Conservation (phyloP, 2,329 filamentous ascomycete genomes). For the Botrytis tulipae region DNA sequence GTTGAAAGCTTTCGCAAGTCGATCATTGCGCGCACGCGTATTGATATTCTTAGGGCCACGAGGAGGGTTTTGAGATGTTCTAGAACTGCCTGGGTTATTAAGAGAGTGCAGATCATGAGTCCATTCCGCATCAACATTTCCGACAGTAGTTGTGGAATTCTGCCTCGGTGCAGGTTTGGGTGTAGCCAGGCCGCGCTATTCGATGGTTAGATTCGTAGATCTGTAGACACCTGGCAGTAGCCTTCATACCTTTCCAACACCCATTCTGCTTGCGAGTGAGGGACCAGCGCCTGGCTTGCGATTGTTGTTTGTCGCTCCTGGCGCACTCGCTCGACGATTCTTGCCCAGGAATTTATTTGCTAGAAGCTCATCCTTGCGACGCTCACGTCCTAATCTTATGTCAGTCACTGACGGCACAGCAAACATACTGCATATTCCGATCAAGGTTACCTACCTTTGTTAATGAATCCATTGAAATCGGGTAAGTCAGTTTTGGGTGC, state of each 20-base stretch:
- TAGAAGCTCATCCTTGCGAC: conserved; percentile 69
- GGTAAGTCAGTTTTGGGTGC: conserved; percentile 35
- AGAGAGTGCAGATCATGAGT: conserved; percentile 65
- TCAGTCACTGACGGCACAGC: conserved; percentile 23
- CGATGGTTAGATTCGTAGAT: conserved; percentile 23
- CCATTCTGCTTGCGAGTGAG: conserved; percentile 69
- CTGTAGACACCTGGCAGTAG: not conserved
- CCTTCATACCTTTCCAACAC: conserved; percentile 64
- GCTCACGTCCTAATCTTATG: conserved; percentile 50
- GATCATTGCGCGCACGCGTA: conserved; percentile 34
- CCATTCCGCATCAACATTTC: conserved; percentile 67
- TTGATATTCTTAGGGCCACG: conserved; percentile 32
- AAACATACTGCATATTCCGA: not conserved
- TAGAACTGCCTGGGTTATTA: conserved; percentile 44
- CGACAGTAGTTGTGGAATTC: conserved; percentile 41
- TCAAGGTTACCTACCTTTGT: conserved; percentile 31
- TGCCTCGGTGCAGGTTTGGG: conserved; percentile 29
- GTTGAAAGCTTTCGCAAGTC: conserved; percentile 32
- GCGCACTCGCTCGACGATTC: conserved; percentile 54
- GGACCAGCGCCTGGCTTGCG: conserved; percentile 49
- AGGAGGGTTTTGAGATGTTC: conserved; percentile 43
- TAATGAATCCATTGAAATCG: conserved; percentile 39
- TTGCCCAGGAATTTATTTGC: conserved; percentile 70
- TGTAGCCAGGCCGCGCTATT: conserved; percentile 28
- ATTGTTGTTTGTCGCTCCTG: conserved; percentile 48